A percentile compares a stretch with the other conserved stretches of the same genome.
Evolutionary conservation across 768 basidiomycete species (phyloP).

Genomic region (Albatrellus ellisii): DNA sequence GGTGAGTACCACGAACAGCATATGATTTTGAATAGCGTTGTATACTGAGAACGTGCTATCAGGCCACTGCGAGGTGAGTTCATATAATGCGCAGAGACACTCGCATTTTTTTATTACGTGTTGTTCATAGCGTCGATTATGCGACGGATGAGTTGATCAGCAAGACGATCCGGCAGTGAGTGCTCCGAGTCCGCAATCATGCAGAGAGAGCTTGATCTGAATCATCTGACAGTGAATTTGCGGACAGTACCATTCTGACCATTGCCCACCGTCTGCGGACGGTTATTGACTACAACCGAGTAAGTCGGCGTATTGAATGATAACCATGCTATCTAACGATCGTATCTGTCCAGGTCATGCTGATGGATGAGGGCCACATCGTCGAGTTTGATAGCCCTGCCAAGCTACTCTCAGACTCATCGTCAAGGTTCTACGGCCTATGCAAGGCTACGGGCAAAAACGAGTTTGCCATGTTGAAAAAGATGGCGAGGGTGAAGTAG

Average conservation of each 20-base stretch:
- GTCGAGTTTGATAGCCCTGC: constrained; percentile 63
- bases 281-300: constrained; percentile 76
- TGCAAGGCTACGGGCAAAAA: constrained; percentile 65
- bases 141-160: constrained; percentile 82
- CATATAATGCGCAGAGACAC: not conserved
- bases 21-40: not conserved
- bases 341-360: constrained; percentile 41
- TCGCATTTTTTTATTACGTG: not conserved
- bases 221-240: constrained; percentile 43
- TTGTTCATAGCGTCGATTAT: constrained; percentile 48
- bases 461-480: constrained; percentile 57
- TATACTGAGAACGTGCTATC: constrained; percentile 1
- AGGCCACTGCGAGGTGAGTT: constrained; percentile 56
- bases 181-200: constrained; percentile 2
- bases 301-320: constrained; percentile 22
- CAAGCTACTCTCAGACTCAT: constrained; percentile 37
- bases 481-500: constrained; percentile 51
- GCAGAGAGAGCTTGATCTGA: not conserved
- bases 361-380: constrained; percentile 69
- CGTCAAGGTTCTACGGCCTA: constrained; percentile 50
- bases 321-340: constrained; percentile 1
- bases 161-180: constrained; percentile 69
- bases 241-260: constrained; percentile 69
- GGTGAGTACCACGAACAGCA: constrained; percentile 22
- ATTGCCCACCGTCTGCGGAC: constrained; percentile 73